phyloP scores from a whole-genome alignment of 257 asterid species.

The Plantago elongata region DNA sequence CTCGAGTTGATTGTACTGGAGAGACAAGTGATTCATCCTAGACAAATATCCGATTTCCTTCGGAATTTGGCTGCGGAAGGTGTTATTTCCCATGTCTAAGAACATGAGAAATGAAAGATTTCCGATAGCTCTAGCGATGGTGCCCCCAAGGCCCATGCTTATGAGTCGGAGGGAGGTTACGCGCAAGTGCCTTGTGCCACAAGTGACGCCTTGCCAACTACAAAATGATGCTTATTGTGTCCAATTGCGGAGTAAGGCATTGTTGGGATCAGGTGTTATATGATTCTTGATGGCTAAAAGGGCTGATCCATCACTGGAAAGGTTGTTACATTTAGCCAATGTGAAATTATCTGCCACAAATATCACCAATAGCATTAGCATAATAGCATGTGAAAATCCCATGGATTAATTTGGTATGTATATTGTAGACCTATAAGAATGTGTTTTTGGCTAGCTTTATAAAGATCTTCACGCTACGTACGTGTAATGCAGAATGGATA shows the following conservation, averaged over 20 bases:
- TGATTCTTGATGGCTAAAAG: slow-evolving; percentile 1
- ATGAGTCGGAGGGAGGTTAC: slow-evolving; percentile 6
- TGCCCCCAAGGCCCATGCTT: background rate
- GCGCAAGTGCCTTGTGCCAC: background rate
- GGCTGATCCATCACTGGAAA: background rate
- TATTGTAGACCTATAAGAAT: no score
- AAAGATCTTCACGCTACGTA: no score
- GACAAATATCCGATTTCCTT: background rate
- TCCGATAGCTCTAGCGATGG: slow-evolving; percentile 1
- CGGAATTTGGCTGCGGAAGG: background rate
- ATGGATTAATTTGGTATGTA: no score
- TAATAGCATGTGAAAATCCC: no score
- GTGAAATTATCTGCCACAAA: no score
- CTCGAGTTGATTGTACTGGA: background rate
- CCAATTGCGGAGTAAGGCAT: background rate
- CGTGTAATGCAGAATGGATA: no score
- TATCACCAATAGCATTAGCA: no score
- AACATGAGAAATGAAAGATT: slow-evolving; percentile 2
- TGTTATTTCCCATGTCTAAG: background rate
- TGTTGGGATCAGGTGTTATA: background rate
- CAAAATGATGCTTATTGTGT: background rate
- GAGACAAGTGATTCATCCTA: background rate
- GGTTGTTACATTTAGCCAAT: no score
- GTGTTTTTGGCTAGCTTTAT: no score
- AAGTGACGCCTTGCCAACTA: slow-evolving; percentile 3